These are phyloP conservation scores for Fusarium ambrosium DNA, from an alignment of 2,329 filamentous ascomycete genomes.

Conservation along the genomic window DNA sequence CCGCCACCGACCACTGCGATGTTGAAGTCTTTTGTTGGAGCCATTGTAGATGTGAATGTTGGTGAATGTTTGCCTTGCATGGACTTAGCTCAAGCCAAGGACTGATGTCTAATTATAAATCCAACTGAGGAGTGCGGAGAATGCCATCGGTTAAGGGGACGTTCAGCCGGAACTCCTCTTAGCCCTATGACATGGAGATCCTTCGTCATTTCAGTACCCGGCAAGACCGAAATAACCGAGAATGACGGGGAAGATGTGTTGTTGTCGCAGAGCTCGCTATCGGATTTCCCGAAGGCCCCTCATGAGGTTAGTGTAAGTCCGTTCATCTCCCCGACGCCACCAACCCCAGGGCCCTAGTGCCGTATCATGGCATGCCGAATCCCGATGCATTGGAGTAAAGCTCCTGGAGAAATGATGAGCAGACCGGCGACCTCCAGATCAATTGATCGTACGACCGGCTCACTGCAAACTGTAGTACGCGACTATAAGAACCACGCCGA, in stretches of 20 bases:
- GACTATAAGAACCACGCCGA: not conserved
- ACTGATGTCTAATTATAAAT: not conserved
- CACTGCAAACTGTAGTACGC: not conserved
- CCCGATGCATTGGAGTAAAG: not conserved
- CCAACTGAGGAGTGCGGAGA: not conserved
- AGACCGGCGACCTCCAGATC: not conserved
- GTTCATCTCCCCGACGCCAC: not conserved
- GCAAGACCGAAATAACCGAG: not conserved
- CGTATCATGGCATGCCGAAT: not conserved
- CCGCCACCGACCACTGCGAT: slow-evolving; percentile 66
- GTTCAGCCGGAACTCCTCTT: not conserved
- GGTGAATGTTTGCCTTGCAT: not conserved
- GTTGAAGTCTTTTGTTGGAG: slow-evolving; percentile 33
- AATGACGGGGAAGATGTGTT: not conserved
- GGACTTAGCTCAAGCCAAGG: not conserved
- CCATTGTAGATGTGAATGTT: not conserved
- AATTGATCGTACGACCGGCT: not conserved
- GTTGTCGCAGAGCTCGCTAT: not conserved
- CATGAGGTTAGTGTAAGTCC: not conserved
- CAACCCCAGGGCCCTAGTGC: not conserved
- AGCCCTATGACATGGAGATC: not conserved
- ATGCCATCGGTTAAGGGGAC: not conserved
- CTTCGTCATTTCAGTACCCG: not conserved
- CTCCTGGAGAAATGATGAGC: not conserved
- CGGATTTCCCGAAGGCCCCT: not conserved